Conservation (phyloP, 345 rosid species). For the Arabidopsis arenosa region DNA sequence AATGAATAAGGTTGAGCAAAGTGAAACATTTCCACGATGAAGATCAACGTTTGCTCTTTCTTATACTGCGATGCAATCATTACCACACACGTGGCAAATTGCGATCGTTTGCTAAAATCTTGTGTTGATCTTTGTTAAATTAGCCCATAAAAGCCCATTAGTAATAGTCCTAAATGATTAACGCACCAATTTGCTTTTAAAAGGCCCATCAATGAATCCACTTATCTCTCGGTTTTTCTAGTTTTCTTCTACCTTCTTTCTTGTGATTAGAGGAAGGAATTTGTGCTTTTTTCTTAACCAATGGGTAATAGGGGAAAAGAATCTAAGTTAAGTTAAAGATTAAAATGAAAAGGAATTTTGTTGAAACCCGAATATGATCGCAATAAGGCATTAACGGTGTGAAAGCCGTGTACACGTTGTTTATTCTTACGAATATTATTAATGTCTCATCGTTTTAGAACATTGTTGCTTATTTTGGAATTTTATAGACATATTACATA, state of each 20-base stretch:
- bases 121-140: neutral
- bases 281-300: slow-evolving; percentile 29
- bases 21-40: neutral
- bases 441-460: slow-evolving; percentile 44
- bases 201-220: slow-evolving; percentile 13
- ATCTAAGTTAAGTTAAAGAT: neutral
- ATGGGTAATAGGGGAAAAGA: neutral
- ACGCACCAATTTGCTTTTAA: neutral
- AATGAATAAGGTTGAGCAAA: neutral
- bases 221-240: neutral
- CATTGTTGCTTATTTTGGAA: slow-evolving; percentile 39
- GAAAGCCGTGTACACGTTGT: slow-evolving; percentile 48
- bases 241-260: neutral
- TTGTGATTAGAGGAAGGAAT: slow-evolving; percentile 26
- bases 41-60: neutral
- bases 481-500: slow-evolving; percentile 33
- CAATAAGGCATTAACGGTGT: slow-evolving; percentile 37
- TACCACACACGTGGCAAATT: neutral
- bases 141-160: slow-evolving; percentile 13
- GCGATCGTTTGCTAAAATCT: neutral
- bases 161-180: neutral
- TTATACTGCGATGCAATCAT: neutral
- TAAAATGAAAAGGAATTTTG: slow-evolving; percentile 15
- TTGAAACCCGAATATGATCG: slow-evolving; percentile 30
- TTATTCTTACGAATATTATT: slow-evolving; percentile 42